These are phyloP conservation scores for Scedosporium aurantiacum DNA, from an alignment of 2,329 filamentous ascomycete genomes.

Conservation along the genomic window DNA sequence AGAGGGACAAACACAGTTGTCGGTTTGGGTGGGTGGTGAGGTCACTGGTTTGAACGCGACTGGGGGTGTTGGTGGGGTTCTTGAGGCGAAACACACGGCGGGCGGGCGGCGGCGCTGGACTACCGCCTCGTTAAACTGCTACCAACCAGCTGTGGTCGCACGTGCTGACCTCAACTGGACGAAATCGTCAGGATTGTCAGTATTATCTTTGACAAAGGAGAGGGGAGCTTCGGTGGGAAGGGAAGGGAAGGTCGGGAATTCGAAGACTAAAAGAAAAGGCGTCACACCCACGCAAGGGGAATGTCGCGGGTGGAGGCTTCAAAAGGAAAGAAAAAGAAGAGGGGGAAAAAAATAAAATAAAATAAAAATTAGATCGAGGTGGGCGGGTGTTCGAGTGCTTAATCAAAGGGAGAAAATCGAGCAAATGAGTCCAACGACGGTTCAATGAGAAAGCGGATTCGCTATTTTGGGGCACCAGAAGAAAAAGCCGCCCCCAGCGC, in stretches of 20 bases:
- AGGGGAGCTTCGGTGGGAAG: background rate
- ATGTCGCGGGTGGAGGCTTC: too few species aligned
- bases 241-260: too few species aligned
- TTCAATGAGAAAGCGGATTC: background rate
- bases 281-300: too few species aligned
- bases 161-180: background rate
- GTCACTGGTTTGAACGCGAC: background rate
- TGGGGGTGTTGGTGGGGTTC: background rate
- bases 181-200: background rate
- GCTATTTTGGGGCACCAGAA: background rate
- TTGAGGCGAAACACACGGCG: background rate
- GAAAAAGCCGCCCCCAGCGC: background rate
- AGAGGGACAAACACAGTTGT: background rate
- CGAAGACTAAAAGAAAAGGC: too few species aligned
- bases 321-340: background rate
- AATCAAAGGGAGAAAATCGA: background rate
- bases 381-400: background rate
- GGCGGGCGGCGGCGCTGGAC: background rate
- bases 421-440: background rate
- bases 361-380: background rate
- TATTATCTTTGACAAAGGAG: background rate
- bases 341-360: background rate
- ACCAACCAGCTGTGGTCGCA: background rate
- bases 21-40: background rate
- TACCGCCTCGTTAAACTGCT: background rate